Evolutionary conservation across 495 filamentous ascomycete genomes (phyloP).

Genomic region (Penicillium manginii): DNA sequence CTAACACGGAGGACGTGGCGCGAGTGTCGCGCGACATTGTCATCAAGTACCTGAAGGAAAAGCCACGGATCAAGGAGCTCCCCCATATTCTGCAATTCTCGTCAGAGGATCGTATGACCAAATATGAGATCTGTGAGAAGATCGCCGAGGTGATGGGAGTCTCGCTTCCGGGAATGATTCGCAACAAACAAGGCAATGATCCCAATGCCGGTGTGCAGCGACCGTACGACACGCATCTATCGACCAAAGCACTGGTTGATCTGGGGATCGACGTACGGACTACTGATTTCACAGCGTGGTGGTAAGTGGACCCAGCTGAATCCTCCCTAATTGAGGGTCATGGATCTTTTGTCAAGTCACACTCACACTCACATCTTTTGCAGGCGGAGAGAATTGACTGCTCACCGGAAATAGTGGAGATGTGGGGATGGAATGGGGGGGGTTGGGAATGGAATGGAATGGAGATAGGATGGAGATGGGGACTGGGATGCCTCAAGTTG

Average conservation of each 20-base stretch:
- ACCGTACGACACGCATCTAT: constrained; percentile 89
- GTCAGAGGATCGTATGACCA: constrained; percentile 84
- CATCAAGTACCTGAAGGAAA: constrained; percentile 63
- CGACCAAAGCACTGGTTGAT: constrained; percentile 73
- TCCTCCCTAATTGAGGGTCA: too few relatives aligned
- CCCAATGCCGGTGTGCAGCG: constrained; percentile 74
- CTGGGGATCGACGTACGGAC: constrained; percentile 78
- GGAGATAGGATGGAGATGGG: too few relatives aligned
- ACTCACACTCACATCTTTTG: neutral
- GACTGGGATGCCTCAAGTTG: neutral
- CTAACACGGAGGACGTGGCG: constrained; percentile 85
- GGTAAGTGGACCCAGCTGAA: constrained; percentile 56
- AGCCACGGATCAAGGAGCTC: constrained; percentile 46
- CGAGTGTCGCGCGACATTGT: constrained; percentile 75
- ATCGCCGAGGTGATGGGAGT: constrained; percentile 83
- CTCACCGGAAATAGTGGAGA: constrained; percentile 38
- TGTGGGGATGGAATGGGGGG: neutral
- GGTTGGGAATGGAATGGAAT: too few relatives aligned
- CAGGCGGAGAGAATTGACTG: constrained; percentile 47
- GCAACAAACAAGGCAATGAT: constrained; percentile 76
- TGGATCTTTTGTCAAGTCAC: neutral
- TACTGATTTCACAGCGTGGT: constrained; percentile 81
- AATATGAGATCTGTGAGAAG: constrained; percentile 85
- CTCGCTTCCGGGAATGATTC: constrained; percentile 68
- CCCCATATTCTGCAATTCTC: constrained; percentile 85